Evolutionary conservation across 139 green algal genomes (phyloP).

Genomic region (Chlorella sorokiniana): DNA sequence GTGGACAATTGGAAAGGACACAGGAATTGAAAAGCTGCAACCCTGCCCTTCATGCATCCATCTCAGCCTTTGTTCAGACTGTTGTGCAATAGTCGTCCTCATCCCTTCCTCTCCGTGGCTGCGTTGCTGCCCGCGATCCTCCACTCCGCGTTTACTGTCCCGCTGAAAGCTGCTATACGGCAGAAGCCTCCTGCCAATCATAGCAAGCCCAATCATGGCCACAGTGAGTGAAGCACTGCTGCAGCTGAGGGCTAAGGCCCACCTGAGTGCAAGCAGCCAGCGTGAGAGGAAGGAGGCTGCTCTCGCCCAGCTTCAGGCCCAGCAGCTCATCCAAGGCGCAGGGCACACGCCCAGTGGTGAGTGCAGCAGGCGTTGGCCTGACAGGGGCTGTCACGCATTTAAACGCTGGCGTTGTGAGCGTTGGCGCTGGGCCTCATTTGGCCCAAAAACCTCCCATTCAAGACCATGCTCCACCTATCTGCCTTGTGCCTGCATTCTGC

Average conservation of each 20-base stretch:
- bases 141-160: not conserved
- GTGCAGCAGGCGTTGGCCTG: not conserved
- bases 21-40: no score
- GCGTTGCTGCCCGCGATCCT: not conserved
- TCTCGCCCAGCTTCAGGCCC: not conserved
- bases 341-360: conserved; percentile 23
- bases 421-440: no score
- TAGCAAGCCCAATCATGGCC: not conserved
- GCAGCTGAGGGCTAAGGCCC: not conserved
- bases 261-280: not conserved
- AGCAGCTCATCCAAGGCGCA: not conserved
- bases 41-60: no score
- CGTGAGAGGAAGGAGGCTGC: not conserved
- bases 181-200: not conserved
- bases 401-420: not conserved
- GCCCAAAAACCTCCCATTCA: no score
- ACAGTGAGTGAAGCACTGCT: conserved; percentile 5
- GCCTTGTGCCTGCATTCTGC: no score
- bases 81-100: no score
- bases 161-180: not conserved
- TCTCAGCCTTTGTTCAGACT: no score
- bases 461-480: no score
- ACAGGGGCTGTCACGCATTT: not conserved
- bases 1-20: no score
- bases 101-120: not conserved